These are phyloP conservation scores for Brassica hybrid DNA, from an alignment of 441 rosid genomes.

Conservation along the genomic window DNA sequence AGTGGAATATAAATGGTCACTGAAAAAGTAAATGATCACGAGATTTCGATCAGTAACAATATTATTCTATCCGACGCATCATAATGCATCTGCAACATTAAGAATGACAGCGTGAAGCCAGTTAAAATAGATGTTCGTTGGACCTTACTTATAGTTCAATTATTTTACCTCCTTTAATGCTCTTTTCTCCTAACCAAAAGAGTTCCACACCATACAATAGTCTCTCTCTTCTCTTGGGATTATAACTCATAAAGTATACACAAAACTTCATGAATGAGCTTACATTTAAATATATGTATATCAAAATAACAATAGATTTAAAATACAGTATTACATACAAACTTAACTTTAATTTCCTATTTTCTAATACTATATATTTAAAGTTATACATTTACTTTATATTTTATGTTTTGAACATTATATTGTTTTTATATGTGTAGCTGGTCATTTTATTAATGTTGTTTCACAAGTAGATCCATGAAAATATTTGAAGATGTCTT, in stretches of 20 bases:
- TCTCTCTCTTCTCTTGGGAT: neutral
- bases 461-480: neutral
- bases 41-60: constrained; percentile 20
- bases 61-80: neutral
- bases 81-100: constrained; percentile 4
- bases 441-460: neutral
- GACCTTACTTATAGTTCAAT: neutral
- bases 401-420: neutral
- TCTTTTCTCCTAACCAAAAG: constrained; percentile 1
- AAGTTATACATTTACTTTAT: neutral
- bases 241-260: neutral
- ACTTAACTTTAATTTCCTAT: neutral
- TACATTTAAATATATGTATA: neutral
- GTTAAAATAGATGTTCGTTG: constrained; percentile 30
- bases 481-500: neutral
- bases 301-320: neutral
- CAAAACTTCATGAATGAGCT: neutral
- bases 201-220: neutral
- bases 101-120: constrained; percentile 39
- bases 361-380: neutral
- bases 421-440: neutral
- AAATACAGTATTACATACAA: neutral
- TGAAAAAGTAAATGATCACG: constrained; percentile 29
- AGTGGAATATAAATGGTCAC: constrained; percentile 12
- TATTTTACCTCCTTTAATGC: constrained; percentile 1